Percentiles rank a stretch among this genome's conserved stretches.
Conservation (phyloP, 2,329 filamentous ascomycete genomes). For the Aspergillus persii region DNA sequence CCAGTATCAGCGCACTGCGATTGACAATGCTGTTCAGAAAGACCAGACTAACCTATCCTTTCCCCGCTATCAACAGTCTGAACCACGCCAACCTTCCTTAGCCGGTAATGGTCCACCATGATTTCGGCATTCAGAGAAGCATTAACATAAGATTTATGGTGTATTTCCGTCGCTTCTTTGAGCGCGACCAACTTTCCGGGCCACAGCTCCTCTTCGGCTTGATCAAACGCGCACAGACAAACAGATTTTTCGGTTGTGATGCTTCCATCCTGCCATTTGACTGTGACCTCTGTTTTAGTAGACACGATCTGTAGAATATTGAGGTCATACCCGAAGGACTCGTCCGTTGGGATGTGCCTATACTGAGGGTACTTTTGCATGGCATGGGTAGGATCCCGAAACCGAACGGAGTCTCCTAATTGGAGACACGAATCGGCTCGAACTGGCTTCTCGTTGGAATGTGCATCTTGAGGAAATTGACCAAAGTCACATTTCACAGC, state of each 20-base stretch:
- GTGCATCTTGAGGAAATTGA: slow-evolving; percentile 11
- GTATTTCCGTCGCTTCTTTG: slow-evolving; percentile 37
- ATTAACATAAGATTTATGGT: not conserved
- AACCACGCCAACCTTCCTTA: slow-evolving; percentile 55
- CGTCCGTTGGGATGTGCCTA: slow-evolving; percentile 44
- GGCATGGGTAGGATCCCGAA: slow-evolving; percentile 53
- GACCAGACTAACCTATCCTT: slow-evolving; percentile 37
- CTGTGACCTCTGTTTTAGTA: slow-evolving; percentile 49
- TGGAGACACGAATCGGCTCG: slow-evolving; percentile 34
- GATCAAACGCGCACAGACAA: slow-evolving; percentile 33
- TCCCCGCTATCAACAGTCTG: slow-evolving; percentile 56
- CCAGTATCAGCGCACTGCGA: too few relatives aligned
- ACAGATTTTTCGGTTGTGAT: slow-evolving; percentile 48
- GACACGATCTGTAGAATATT: slow-evolving; percentile 56
- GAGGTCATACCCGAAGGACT: slow-evolving; percentile 56
- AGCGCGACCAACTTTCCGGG: slow-evolving; percentile 56
- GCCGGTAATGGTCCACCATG: slow-evolving; percentile 21
- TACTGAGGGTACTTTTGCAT: slow-evolving; percentile 53
- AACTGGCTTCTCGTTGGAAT: not conserved
- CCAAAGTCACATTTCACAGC: slow-evolving; percentile 25
- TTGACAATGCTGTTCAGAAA: too few relatives aligned
- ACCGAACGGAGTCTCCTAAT: slow-evolving; percentile 52
- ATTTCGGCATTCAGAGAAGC: not conserved
- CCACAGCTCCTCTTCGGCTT: slow-evolving; percentile 54
- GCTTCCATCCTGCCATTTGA: slow-evolving; percentile 60